Conservation (phyloP, 257 asterid genomes). For the Galeopsis tetrahit region DNA sequence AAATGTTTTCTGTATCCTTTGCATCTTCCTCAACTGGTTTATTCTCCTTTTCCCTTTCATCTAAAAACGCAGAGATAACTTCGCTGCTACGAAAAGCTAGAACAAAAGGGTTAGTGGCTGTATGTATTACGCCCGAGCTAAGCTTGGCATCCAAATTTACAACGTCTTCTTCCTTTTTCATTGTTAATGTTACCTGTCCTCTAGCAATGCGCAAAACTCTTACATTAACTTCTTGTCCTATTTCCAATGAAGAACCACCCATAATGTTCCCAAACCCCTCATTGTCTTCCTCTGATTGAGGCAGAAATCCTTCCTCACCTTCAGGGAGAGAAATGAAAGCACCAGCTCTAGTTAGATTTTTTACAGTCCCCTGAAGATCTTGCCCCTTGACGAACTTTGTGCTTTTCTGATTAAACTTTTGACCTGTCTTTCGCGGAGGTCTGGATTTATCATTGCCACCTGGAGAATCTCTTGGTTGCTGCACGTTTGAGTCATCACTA, state of each 20-base stretch:
- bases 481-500: conserved; percentile 53
- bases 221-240: conserved; percentile 86
- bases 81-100: conserved; percentile 70
- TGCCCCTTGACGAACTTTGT: conserved; percentile 82
- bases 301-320: conserved; percentile 97
- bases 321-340: conserved; percentile 92
- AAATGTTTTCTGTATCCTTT: conserved; percentile 31
- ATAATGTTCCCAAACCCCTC: conserved; percentile 63
- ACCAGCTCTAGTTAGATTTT: conserved; percentile 77
- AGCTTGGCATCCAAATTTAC: conserved; percentile 62
- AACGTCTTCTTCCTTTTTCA: conserved; percentile 77
- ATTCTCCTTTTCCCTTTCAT: conserved; percentile 57
- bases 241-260: conserved; percentile 75
- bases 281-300: conserved; percentile 72
- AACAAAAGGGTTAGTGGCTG: conserved; percentile 84
- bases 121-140: conserved; percentile 59
- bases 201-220: conserved; percentile 82
- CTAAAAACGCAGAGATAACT: conserved; percentile 77
- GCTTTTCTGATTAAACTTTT: conserved; percentile 52
- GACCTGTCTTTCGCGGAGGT: conserved; percentile 65
- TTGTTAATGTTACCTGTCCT: conserved; percentile 85
- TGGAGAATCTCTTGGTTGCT: conserved; percentile 55
- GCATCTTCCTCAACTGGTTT: conserved; percentile 38
- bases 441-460: conserved; percentile 55
- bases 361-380: conserved; percentile 85